These are phyloP conservation scores for Mortierella sp. DNA, from an alignment of 371 early-diverging fungal species.

Conservation along the genomic window DNA sequence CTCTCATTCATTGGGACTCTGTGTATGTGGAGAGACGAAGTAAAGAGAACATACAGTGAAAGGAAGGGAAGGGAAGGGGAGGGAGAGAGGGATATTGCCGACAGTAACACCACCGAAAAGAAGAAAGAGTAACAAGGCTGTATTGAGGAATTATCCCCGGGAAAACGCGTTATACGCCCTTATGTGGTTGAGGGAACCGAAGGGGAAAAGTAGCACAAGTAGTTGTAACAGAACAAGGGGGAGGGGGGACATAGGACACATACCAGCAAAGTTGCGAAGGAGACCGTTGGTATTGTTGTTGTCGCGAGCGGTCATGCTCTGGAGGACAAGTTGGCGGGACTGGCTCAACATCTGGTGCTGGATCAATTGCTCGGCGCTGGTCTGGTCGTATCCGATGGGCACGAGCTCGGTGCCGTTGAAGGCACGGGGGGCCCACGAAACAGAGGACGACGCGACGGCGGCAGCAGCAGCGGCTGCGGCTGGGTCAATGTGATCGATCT, in stretches of 20 bases:
- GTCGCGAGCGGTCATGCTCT: slow-evolving; percentile 32
- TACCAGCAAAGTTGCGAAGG: slow-evolving; percentile 18
- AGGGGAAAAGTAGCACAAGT: background rate
- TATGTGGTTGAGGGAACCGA: slow-evolving; percentile 6
- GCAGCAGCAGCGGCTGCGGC: slow-evolving; percentile 10
- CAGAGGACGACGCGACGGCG: slow-evolving; percentile 8
- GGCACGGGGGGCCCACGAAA: slow-evolving; percentile 22
- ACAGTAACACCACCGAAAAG: background rate
- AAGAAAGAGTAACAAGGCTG: background rate
- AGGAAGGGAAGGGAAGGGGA: background rate
- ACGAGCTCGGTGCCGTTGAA: slow-evolving; percentile 28
- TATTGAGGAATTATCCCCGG: background rate
- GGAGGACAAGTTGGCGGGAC: slow-evolving; percentile 43
- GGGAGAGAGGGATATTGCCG: background rate
- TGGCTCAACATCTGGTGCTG: slow-evolving; percentile 51
- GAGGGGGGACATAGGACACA: background rate
- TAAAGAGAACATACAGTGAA: background rate
- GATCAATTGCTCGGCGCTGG: slow-evolving; percentile 45
- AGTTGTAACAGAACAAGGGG: background rate
- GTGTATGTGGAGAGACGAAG: background rate
- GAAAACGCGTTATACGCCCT: background rate
- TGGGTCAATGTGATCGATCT: slow-evolving; percentile 25
- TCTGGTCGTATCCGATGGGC: slow-evolving; percentile 38
- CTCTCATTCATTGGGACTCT: slow-evolving; percentile 2
- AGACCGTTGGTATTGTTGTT: slow-evolving; percentile 7